Evolutionary conservation across 2,329 filamentous ascomycete species (phyloP).

Genomic region (Ceratocystis variospora): DNA sequence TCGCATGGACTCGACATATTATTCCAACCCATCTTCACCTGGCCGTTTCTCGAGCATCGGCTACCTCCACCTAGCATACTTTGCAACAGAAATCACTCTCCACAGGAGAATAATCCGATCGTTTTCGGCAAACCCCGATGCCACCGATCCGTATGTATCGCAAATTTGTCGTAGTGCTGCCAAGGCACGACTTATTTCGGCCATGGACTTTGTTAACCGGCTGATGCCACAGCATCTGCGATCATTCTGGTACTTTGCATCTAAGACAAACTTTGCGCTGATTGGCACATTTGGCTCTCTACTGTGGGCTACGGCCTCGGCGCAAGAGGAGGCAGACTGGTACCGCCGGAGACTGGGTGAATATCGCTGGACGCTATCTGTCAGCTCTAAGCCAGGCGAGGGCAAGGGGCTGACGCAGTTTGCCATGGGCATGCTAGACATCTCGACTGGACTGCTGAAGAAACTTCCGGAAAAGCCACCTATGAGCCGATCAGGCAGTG

Average conservation of each 20-base stretch:
- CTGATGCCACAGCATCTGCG: constrained; percentile 72
- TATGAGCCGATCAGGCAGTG: constrained; percentile 42
- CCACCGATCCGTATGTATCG: constrained; percentile 64
- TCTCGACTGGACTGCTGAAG: constrained; percentile 53
- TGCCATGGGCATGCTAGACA: constrained; percentile 66
- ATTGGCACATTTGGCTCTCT: constrained; percentile 89
- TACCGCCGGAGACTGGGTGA: constrained; percentile 75
- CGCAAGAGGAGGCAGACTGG: constrained; percentile 80
- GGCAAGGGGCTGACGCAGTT: constrained; percentile 48
- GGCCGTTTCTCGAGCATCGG: constrained; percentile 47
- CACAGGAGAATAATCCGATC: constrained; percentile 84
- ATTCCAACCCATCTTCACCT: constrained; percentile 21
- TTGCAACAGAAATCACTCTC: constrained; percentile 84
- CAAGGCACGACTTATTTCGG: constrained; percentile 84
- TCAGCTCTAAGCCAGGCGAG: constrained; percentile 60
- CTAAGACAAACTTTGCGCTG: constrained; percentile 80
- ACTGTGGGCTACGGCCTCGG: constrained; percentile 77
- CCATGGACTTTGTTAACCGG: constrained; percentile 95
- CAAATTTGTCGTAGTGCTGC: constrained; percentile 89
- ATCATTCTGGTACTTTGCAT: constrained; percentile 87
- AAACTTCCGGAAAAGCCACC: constrained; percentile 57
- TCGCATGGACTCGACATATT: constrained; percentile 46
- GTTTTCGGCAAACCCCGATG: constrained; percentile 34
- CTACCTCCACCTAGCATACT: constrained; percentile 82
- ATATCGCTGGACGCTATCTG: constrained; percentile 86